Evolutionary conservation across 2,329 filamentous ascomycete genomes (phyloP).

Genomic region (Polychaeton citri): DNA sequence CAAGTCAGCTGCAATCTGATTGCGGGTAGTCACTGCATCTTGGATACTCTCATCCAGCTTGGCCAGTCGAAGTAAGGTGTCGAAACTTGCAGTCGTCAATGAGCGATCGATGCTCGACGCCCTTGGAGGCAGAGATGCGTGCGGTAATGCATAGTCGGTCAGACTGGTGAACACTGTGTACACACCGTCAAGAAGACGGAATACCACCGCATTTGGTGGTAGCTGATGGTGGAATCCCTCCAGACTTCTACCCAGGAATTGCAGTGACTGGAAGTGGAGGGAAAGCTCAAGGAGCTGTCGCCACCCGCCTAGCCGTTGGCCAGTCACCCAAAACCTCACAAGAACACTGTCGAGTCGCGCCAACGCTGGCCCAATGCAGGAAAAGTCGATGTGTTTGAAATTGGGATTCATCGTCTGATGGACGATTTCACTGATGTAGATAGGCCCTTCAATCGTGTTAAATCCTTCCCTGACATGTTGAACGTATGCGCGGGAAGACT

Average conservation of each 20-base stretch:
- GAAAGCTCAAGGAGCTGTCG: slow-evolving; percentile 59
- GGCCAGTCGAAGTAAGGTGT: slow-evolving; percentile 72
- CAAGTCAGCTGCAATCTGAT: slow-evolving; percentile 65
- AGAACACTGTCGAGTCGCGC: slow-evolving; percentile 53
- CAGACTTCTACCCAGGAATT: slow-evolving; percentile 59
- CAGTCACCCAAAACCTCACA: slow-evolving; percentile 62
- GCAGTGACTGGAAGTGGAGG: slow-evolving; percentile 57
- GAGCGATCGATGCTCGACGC: slow-evolving; percentile 24
- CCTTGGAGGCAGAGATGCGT: slow-evolving; percentile 7
- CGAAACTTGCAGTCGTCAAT: slow-evolving; percentile 68
- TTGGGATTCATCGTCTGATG: slow-evolving; percentile 79
- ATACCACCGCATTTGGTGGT: slow-evolving; percentile 69
- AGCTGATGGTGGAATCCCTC: slow-evolving; percentile 57
- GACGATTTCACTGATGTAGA: slow-evolving; percentile 81
- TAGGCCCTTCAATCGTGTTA: slow-evolving; percentile 39
- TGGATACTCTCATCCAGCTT: slow-evolving; percentile 85
- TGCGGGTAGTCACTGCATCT: slow-evolving; percentile 68
- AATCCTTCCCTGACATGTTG: slow-evolving; percentile 5
- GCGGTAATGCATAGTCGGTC: slow-evolving; percentile 30
- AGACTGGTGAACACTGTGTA: slow-evolving; percentile 65
- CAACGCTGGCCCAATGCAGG: slow-evolving; percentile 46
- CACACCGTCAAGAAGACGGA: slow-evolving; percentile 74
- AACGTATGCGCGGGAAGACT: slow-evolving; percentile 3
- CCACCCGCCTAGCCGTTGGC: slow-evolving; percentile 38
- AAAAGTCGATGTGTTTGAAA: slow-evolving; percentile 73